A percentile compares a stretch with the other conserved stretches of the same genome.
Evolutionary conservation across 2,329 filamentous ascomycete species (phyloP).

Genomic region (Neofusicoccum sp.): DNA sequence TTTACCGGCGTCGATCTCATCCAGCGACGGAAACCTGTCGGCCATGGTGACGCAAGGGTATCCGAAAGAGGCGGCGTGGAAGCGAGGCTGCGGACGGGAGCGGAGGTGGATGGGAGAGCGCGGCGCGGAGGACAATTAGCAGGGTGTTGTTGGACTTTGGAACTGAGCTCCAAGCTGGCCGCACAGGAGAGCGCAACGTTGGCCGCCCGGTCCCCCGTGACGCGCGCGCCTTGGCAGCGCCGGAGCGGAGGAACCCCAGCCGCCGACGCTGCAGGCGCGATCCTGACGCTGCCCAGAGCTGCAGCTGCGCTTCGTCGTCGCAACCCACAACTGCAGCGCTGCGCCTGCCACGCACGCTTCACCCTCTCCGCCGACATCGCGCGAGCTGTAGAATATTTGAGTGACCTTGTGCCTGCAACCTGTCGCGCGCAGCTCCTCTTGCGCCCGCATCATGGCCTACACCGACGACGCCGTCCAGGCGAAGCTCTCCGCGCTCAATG

Average conservation of each 20-base stretch:
- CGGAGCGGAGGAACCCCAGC: conserved; percentile 5
- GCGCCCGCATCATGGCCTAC: conserved; percentile 71
- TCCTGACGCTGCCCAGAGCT: conserved; percentile 2
- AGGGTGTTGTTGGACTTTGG: conserved; percentile 17
- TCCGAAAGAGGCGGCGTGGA: neutral
- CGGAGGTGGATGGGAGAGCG: neutral
- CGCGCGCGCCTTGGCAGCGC: conserved; percentile 5
- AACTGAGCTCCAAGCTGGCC: conserved; percentile 14
- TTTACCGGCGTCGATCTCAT: conserved; percentile 56
- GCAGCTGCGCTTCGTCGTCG: neutral
- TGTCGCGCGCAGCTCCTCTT: conserved; percentile 20
- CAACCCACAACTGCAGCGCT: neutral
- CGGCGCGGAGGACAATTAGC: neutral
- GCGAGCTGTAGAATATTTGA: conserved; percentile 21
- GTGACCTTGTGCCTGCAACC: conserved; percentile 29
- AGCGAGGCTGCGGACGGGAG: neutral
- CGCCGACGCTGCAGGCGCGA: neutral
- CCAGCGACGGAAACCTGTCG: conserved; percentile 56
- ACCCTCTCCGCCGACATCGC: neutral
- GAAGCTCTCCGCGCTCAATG: conserved; percentile 92
- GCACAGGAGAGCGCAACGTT: conserved; percentile 18
- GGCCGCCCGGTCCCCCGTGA: conserved; percentile 4
- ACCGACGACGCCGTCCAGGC: conserved; percentile 93
- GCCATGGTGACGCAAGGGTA: conserved; percentile 43
- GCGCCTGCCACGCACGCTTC: neutral